These are phyloP conservation scores for Phytophthora citrophthora DNA, from an alignment of 352 stramenopile species.

Conservation along the genomic window DNA sequence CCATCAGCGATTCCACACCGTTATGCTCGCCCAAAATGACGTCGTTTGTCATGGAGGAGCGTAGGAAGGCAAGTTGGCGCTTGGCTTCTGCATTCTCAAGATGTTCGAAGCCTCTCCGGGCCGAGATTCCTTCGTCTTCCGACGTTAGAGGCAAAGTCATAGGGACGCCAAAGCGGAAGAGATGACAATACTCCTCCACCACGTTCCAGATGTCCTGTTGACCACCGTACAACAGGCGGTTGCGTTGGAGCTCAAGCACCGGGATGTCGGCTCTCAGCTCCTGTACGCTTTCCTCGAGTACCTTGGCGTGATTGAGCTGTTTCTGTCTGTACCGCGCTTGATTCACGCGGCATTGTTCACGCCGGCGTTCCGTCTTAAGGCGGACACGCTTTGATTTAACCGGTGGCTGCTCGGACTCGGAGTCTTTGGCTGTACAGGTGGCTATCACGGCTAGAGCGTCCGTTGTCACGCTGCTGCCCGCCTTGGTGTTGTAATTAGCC, in stretches of 20 bases:
- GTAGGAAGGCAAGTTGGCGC: slow-evolving; percentile 32
- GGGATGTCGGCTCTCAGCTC: slow-evolving; percentile 24
- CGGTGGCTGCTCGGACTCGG: background rate
- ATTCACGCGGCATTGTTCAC: slow-evolving; percentile 41
- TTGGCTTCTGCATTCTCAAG: background rate
- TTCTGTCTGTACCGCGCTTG: slow-evolving; percentile 44
- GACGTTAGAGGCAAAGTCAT: background rate
- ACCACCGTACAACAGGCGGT: slow-evolving; percentile 30
- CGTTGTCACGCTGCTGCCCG: background rate
- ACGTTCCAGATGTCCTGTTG: slow-evolving; percentile 28
- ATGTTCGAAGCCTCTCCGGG: background rate
- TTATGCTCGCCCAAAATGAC: slow-evolving; percentile 21
- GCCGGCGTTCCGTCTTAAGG: slow-evolving; percentile 33
- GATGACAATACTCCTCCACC: slow-evolving; percentile 32
- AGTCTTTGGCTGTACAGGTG: background rate
- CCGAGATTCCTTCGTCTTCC: background rate
- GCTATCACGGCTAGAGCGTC: background rate
- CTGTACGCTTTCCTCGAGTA: slow-evolving; percentile 24
- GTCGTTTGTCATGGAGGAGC: slow-evolving; percentile 26
- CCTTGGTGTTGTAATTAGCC: background rate
- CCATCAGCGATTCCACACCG: slow-evolving; percentile 18
- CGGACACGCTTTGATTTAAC: slow-evolving; percentile 28
- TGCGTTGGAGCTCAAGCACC: slow-evolving; percentile 28
- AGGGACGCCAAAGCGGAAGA: slow-evolving; percentile 22
- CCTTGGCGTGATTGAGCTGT: slow-evolving; percentile 17